These are phyloP conservation scores for Triadica sebifera DNA, from an alignment of 345 rosid species.

Conservation along the genomic window DNA sequence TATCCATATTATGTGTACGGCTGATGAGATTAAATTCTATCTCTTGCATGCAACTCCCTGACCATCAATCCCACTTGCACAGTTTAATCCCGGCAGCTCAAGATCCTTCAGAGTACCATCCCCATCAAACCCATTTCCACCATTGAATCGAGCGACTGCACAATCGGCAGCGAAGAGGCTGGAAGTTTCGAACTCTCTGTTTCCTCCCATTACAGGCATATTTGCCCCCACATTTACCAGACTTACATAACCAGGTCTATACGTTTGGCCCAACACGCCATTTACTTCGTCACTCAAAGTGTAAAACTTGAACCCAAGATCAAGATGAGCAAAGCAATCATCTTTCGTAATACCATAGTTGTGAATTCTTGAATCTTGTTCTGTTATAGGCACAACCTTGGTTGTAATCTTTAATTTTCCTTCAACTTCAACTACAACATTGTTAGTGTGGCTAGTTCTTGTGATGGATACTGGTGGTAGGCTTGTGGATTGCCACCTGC, in stretches of 20 bases:
- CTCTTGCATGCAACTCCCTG: constrained; percentile 56
- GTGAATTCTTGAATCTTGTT: constrained; percentile 54
- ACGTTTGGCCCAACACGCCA: constrained; percentile 67
- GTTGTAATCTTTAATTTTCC: constrained; percentile 47
- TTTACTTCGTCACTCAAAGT: constrained; percentile 43
- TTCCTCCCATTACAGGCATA: constrained; percentile 70
- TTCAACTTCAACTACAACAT: constrained; percentile 38
- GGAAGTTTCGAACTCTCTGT: constrained; percentile 48
- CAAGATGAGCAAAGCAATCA: constrained; percentile 70
- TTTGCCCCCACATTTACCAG: constrained; percentile 50
- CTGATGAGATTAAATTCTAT: constrained; percentile 7
- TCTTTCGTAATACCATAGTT: constrained; percentile 51
- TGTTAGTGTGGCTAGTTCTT: constrained; percentile 37
- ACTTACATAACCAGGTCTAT: constrained; percentile 46
- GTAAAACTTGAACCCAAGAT: constrained; percentile 58
- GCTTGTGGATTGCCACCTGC: constrained; percentile 33
- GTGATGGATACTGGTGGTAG: constrained; percentile 29
- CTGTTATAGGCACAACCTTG: constrained; percentile 51
- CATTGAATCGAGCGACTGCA: constrained; percentile 36
- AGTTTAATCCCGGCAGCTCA: constrained; percentile 39
- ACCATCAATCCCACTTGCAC: constrained; percentile 47
- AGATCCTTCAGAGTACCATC: constrained; percentile 8
- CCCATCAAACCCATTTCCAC: constrained; percentile 1
- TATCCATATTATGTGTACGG: too few relatives aligned
- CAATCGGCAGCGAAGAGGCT: constrained; percentile 54